Evolutionary conservation across 176 grass and related monocot genomes (phyloP).

Genomic region (Poa pratensis): DNA sequence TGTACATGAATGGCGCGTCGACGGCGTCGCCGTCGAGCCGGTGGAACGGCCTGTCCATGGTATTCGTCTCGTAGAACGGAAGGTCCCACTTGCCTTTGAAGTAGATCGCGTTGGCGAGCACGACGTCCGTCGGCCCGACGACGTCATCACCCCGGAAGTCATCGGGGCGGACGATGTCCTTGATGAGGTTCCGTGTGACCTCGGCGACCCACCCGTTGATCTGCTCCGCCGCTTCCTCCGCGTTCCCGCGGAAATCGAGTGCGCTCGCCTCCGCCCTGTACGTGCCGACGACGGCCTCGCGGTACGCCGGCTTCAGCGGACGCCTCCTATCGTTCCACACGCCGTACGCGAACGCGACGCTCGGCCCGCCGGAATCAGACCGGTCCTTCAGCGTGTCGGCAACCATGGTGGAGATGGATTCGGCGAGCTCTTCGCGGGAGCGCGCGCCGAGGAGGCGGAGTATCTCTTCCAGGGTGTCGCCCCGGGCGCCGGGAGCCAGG

Average conservation of each 20-base stretch:
- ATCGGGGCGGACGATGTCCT: not conserved
- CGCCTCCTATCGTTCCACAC: not conserved
- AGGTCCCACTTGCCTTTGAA: not conserved
- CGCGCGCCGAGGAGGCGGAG: not conserved
- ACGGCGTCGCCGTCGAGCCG: not conserved
- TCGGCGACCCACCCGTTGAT: not conserved
- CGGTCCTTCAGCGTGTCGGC: not conserved
- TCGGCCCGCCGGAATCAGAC: not conserved
- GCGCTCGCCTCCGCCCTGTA: not conserved
- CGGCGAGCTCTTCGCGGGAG: not conserved
- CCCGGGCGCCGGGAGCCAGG: not conserved
- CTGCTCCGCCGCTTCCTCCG: not conserved
- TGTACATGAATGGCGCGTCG: not conserved
- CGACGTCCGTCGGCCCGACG: not conserved
- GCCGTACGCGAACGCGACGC: conserved; percentile 14
- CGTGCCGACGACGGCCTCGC: not conserved
- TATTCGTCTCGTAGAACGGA: not conserved
- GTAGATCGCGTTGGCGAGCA: not conserved
- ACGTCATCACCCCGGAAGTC: not conserved
- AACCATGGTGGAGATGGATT: not conserved
- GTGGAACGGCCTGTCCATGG: not conserved
- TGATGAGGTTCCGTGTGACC: conserved; percentile 3
- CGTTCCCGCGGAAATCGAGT: not conserved
- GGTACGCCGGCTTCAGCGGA: conserved; percentile 2
- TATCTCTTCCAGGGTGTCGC: not conserved